Percentiles rank a stretch among this genome's conserved stretches.
Evolutionary conservation across 176 grass and related monocot species (phyloP).

Genomic region (Oryza meridionalis): DNA sequence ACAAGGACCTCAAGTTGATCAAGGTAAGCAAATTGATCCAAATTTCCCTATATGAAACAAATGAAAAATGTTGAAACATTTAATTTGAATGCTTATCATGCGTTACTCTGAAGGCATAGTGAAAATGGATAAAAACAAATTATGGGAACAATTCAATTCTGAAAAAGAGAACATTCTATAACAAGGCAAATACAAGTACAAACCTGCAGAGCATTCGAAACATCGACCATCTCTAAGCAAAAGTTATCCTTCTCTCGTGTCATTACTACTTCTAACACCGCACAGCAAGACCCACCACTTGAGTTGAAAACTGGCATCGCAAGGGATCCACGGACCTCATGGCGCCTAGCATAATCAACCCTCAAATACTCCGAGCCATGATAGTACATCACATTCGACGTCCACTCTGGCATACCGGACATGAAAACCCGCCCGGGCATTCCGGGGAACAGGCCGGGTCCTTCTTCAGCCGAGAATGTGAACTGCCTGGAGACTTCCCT

Average conservation of each 20-base stretch:
- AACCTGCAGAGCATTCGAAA: conserved; percentile 63
- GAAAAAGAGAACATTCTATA: neutral
- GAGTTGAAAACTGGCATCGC: conserved; percentile 61
- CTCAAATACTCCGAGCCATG: conserved; percentile 54
- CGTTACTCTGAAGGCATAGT: neutral
- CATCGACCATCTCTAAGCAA: conserved; percentile 52
- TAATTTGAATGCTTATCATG: neutral
- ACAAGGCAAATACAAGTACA: neutral
- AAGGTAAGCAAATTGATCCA: neutral
- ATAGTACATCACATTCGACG: conserved; percentile 66
- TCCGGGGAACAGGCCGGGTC: conserved; percentile 51
- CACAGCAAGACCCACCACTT: conserved; percentile 41
- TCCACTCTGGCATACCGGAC: conserved; percentile 61
- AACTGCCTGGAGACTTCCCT: conserved; percentile 68
- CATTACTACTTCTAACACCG: conserved; percentile 64
- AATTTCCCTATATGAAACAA: neutral
- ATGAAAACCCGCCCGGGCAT: conserved; percentile 68
- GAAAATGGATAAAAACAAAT: neutral
- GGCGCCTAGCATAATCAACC: conserved; percentile 53
- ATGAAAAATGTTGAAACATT: conserved; percentile 6
- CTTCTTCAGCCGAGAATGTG: conserved; percentile 53
- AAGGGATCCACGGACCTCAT: conserved; percentile 61
- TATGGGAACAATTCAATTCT: neutral
- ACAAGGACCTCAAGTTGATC: neutral
- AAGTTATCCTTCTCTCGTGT: conserved; percentile 63